Percentiles rank a stretch among this genome's conserved stretches.
phyloP scores from a whole-genome alignment of 2,329 filamentous ascomycete genomes.

The Mariannaea sp. region DNA sequence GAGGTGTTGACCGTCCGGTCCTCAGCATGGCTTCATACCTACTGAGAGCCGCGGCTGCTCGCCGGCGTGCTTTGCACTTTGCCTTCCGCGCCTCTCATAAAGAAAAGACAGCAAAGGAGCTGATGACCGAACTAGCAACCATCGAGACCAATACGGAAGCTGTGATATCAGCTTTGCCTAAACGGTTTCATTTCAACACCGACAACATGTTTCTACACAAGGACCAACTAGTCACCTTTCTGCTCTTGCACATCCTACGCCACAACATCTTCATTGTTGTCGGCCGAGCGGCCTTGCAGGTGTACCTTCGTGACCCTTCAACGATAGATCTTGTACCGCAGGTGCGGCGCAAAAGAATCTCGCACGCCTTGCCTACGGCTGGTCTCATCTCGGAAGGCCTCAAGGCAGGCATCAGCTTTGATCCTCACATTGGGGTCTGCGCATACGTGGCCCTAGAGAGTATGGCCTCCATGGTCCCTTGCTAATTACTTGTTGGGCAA shows the following conservation, averaged over 20 bases:
- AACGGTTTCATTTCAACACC: not conserved
- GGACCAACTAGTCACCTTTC: not conserved
- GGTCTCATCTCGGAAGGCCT: not conserved
- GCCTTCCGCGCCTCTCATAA: constrained; percentile 3
- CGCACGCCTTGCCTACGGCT: constrained; percentile 3
- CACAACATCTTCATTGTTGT: constrained; percentile 3
- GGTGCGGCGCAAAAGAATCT: constrained; percentile 1
- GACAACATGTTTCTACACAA: constrained; percentile 10
- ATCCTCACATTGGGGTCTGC: constrained; percentile 1
- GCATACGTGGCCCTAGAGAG: constrained; percentile 4
- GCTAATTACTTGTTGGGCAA: no score
- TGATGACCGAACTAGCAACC: not conserved
- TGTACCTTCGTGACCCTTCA: not conserved
- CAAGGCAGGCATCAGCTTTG: not conserved
- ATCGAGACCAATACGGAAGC: constrained; percentile 1
- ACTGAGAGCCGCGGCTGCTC: constrained; percentile 8
- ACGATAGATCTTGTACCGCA: not conserved
- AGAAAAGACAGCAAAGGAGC: not conserved
- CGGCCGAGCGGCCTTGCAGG: not conserved
- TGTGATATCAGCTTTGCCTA: not conserved
- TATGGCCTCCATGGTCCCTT: no score
- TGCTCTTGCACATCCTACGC: constrained; percentile 4
- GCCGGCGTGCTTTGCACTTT: constrained; percentile 10
- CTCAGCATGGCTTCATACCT: constrained; percentile 17
- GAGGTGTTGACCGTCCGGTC: not conserved